Conservation (phyloP, 2,329 filamentous ascomycete genomes). For the Alternaria triticimaculans region DNA sequence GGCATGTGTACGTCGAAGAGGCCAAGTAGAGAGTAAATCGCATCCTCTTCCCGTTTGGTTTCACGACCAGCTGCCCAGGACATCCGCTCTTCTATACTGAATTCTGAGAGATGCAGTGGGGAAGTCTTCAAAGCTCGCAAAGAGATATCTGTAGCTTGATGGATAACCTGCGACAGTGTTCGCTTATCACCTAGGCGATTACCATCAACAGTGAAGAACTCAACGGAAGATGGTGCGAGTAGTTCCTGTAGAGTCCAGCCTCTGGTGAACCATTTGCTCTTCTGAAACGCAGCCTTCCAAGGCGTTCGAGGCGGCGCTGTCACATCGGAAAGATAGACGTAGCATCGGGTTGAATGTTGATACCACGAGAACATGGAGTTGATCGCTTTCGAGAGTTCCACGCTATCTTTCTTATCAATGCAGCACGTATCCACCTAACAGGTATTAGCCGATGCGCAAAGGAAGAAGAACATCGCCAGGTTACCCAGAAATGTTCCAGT, state of each 20-base stretch:
- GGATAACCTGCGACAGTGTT: not conserved
- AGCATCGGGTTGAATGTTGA: not conserved
- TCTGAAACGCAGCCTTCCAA: not conserved
- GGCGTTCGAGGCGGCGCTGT: not conserved
- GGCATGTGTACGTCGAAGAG: not conserved
- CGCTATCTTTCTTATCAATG: not conserved
- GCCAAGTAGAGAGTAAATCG: not conserved
- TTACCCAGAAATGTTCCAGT: not conserved
- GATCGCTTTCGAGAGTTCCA: slow-evolving; percentile 2
- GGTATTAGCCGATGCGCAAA: not conserved
- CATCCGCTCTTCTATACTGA: not conserved
- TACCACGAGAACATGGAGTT: slow-evolving; percentile 11
- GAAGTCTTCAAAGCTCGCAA: not conserved
- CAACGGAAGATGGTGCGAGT: not conserved
- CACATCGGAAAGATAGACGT: slow-evolving; percentile 11
- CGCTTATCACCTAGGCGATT: not conserved
- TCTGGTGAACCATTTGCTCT: slow-evolving; percentile 7
- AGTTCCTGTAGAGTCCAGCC: slow-evolving; percentile 13
- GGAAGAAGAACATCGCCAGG: not conserved
- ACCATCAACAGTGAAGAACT: slow-evolving; percentile 1
- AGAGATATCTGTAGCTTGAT: not conserved
- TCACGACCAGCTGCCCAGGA: not conserved
- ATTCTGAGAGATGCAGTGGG: not conserved
- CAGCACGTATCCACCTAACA: slow-evolving; percentile 5
- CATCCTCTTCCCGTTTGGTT: not conserved